A percentile compares a stretch with the other conserved stretches of the same genome.
Evolutionary conservation across 164 flowering plant genomes (phyloP).

Genomic region (Amborella trichopoda): DNA sequence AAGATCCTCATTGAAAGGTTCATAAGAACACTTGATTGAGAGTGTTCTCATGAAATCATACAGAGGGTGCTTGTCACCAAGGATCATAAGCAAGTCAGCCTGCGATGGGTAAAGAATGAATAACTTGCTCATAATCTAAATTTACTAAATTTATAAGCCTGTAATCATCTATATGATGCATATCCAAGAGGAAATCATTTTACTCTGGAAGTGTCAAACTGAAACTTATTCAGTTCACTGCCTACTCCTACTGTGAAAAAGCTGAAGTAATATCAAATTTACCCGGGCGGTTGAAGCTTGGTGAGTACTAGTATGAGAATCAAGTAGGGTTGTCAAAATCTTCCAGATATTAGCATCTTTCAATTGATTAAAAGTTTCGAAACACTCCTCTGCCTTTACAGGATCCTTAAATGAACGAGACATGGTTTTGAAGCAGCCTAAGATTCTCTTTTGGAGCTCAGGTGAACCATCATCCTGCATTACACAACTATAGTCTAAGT

Average conservation of each 20-base stretch:
- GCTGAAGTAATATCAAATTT: background rate
- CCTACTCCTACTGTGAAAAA: background rate
- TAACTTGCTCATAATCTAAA: no score
- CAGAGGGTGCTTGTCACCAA: slow-evolving; percentile 76
- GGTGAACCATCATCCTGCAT: slow-evolving; percentile 69
- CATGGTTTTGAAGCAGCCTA: slow-evolving; percentile 60
- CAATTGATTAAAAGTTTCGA: slow-evolving; percentile 72
- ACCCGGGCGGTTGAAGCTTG: slow-evolving; percentile 58
- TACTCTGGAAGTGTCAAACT: no score
- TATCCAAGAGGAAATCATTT: no score
- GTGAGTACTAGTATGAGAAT: slow-evolving; percentile 45
- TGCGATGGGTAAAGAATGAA: no score
- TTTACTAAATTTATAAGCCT: no score
- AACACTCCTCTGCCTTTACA: slow-evolving; percentile 72
- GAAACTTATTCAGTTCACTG: no score
- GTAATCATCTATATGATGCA: no score
- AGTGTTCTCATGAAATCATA: slow-evolving; percentile 67
- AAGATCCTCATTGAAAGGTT: slow-evolving; percentile 84
- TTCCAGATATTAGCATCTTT: slow-evolving; percentile 90
- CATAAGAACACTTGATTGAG: slow-evolving; percentile 71
- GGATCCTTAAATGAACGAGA: slow-evolving; percentile 81
- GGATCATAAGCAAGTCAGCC: slow-evolving; percentile 78
- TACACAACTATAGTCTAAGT: background rate
- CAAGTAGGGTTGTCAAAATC: slow-evolving; percentile 51
- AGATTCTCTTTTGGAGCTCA: slow-evolving; percentile 61